Evolutionary conservation across 176 grass and related monocot genomes (phyloP).

Genomic region (Rhipidocladum racemiflorum): DNA sequence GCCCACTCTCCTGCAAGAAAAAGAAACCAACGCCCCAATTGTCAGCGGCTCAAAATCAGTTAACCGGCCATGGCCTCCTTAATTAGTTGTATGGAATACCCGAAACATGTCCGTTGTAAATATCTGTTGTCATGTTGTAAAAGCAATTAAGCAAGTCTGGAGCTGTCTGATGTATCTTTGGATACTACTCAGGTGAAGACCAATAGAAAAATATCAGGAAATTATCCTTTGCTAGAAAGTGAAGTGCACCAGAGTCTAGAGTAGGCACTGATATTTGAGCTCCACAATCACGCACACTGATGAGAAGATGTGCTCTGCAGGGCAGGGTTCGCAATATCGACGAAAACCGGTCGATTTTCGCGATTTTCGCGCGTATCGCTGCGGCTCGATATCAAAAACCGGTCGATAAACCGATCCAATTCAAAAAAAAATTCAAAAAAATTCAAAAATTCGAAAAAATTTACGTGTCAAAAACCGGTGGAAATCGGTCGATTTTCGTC

Average conservation of each 20-base stretch:
- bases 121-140: neutral
- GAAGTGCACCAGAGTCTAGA: neutral
- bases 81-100: neutral
- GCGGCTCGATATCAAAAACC: too few relatives aligned
- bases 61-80: neutral
- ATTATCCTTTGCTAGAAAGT: neutral
- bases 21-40: constrained; percentile 56
- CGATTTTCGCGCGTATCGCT: too few relatives aligned
- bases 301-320: constrained; percentile 24
- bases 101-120: neutral
- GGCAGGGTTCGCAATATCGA: too few relatives aligned
- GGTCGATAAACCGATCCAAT: too few relatives aligned
- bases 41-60: constrained; percentile 46
- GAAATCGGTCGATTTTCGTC: too few relatives aligned
- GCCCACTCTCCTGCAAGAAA: constrained; percentile 97
- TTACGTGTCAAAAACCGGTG: too few relatives aligned
- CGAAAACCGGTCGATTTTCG: too few relatives aligned
- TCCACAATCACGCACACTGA: neutral
- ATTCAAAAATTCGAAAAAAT: too few relatives aligned
- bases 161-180: neutral
- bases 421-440: too few relatives aligned
- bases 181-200: neutral
- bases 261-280: neutral
- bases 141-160: neutral
- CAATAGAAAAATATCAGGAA: neutral